phyloP scores from a whole-genome alignment of 768 basidiomycete genomes.

The Hortiboletus flavorubellus region DNA sequence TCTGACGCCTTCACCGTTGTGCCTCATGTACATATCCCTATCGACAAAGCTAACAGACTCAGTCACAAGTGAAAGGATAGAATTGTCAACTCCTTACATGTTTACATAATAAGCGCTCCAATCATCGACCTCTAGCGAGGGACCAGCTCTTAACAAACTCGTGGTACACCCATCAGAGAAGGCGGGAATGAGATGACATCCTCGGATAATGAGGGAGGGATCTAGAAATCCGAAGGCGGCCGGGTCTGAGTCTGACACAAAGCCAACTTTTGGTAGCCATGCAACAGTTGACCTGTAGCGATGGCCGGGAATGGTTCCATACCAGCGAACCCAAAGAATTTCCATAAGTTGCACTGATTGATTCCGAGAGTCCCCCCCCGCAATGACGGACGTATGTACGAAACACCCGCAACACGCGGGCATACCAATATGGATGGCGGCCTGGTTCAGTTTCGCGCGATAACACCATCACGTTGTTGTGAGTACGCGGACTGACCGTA shows the following conservation, averaged over 20 bases:
- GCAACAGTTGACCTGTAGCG: neutral
- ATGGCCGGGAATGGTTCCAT: slow-evolving; percentile 9
- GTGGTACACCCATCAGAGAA: slow-evolving; percentile 22
- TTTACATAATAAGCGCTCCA: slow-evolving; percentile 26
- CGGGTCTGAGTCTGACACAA: slow-evolving; percentile 16
- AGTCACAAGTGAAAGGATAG: neutral
- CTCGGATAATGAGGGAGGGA: slow-evolving; percentile 30
- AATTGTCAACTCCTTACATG: slow-evolving; percentile 13
- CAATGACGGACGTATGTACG: slow-evolving; percentile 24
- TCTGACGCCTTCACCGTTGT: too few relatives aligned
- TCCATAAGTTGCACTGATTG: slow-evolving; percentile 15
- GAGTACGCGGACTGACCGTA: slow-evolving; percentile 10
- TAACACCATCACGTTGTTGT: slow-evolving; percentile 24
- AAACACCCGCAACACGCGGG: slow-evolving; percentile 27
- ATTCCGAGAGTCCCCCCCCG: neutral
- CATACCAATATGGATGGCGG: slow-evolving; percentile 34
- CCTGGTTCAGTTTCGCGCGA: slow-evolving; percentile 1
- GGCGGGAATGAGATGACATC: slow-evolving; percentile 34
- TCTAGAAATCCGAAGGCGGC: slow-evolving; percentile 37
- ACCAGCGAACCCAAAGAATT: slow-evolving; percentile 37
- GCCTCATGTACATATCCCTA: too few relatives aligned
- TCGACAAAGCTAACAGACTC: neutral
- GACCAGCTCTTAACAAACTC: neutral
- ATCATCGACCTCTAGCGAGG: slow-evolving; percentile 10
- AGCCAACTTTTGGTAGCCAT: slow-evolving; percentile 22